A percentile compares a stretch with the other conserved stretches of the same genome.
These are phyloP conservation scores for Phytophthora palmivora DNA, from an alignment of 352 stramenopile species.

Conservation along the genomic window DNA sequence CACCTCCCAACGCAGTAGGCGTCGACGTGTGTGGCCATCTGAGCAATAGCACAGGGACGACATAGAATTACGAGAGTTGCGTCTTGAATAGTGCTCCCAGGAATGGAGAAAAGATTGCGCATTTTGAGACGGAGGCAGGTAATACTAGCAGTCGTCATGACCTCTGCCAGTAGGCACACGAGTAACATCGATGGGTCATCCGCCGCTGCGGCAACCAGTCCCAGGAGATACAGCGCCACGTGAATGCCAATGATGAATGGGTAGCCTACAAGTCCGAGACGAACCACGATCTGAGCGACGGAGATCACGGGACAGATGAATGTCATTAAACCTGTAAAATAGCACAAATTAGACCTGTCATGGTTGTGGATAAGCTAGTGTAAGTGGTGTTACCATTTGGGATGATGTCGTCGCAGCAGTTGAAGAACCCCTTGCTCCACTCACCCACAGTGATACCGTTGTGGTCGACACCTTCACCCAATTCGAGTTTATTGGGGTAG, in stretches of 20 bases:
- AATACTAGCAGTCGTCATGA: constrained; percentile 22
- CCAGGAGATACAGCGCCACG: constrained; percentile 25
- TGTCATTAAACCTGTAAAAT: constrained; percentile 34
- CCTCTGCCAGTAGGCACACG: constrained; percentile 12
- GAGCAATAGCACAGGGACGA: constrained; percentile 54
- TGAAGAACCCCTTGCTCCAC: constrained; percentile 37
- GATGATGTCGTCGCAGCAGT: constrained; percentile 39
- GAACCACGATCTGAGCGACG: constrained; percentile 39
- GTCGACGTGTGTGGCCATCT: constrained; percentile 60
- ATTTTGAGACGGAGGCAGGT: constrained; percentile 47
- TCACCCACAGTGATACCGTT: constrained; percentile 42
- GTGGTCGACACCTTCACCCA: constrained; percentile 27
- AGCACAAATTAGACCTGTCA: neutral
- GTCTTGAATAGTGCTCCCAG: constrained; percentile 45
- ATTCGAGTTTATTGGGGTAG: constrained; percentile 31
- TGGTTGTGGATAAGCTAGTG: neutral
- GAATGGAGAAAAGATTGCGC: constrained; percentile 57
- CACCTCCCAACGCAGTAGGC: constrained; percentile 47
- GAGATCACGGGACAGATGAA: constrained; percentile 43
- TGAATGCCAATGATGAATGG: constrained; percentile 23
- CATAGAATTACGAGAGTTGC: constrained; percentile 41
- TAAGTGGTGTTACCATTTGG: constrained; percentile 33
- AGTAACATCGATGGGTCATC: constrained; percentile 7
- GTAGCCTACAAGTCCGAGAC: constrained; percentile 38
- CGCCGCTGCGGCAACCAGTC: constrained; percentile 15